A percentile compares a stretch with the other conserved stretches of the same genome.
Conservation (phyloP, 768 basidiomycete species). For the Mycena kentingensis region DNA sequence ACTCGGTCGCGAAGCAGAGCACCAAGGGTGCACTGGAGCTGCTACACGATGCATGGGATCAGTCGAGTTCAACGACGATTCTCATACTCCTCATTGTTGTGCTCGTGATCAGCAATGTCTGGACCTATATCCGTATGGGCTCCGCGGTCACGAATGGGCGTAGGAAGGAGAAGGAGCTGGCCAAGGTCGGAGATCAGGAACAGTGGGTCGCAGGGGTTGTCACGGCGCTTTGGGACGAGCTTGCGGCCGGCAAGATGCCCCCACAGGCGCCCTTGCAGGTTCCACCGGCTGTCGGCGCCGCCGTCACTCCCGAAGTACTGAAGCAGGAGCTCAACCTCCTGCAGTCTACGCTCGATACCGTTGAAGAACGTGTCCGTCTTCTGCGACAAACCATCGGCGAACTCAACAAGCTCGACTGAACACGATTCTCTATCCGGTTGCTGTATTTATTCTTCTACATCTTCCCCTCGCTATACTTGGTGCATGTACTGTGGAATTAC, state of each 20-base stretch:
- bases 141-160: conserved; percentile 43
- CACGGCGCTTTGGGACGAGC: conserved; percentile 71
- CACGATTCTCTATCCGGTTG: neutral
- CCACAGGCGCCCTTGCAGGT: conserved; percentile 13
- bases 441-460: neutral
- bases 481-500: neutral
- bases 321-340: conserved; percentile 52
- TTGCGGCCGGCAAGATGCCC: conserved; percentile 48
- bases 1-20: conserved; percentile 68
- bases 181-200: conserved; percentile 66
- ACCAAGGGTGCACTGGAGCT: conserved; percentile 76
- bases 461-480: neutral
- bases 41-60: conserved; percentile 77
- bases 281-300: conserved; percentile 5
- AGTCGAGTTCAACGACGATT: conserved; percentile 69
- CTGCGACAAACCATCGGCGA: conserved; percentile 47
- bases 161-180: conserved; percentile 50
- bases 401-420: conserved; percentile 27
- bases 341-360: conserved; percentile 49
- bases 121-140: conserved; percentile 53
- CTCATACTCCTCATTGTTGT: conserved; percentile 72
- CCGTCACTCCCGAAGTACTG: conserved; percentile 31
- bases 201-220: conserved; percentile 75
- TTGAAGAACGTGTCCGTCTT: conserved; percentile 58
- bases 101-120: conserved; percentile 78